Base-by-base conservation (phyloP, 768 basidiomycete genomes). In the Boletus barrowsii region DNA sequence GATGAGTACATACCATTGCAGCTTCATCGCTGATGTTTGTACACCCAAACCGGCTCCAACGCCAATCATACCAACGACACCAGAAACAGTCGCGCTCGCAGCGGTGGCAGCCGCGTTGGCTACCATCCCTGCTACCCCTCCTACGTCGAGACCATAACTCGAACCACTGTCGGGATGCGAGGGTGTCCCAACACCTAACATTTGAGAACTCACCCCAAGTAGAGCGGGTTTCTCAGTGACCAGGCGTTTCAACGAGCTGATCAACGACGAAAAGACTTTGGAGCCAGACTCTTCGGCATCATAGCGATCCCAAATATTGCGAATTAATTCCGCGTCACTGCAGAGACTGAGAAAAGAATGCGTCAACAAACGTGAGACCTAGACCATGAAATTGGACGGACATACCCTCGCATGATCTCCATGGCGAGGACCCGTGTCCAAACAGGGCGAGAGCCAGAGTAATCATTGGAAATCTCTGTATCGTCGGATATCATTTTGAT, bases 351-450 rank as follows among this genome's bases (percentile, higher is more conserved):
- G 35, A 40, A 30, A 30, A 15, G 13, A n/a, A 17, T 35, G 40
- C 4, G 59, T 67, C 22, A 61, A 42, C 35, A 1, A 3, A 24
- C 18, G 49, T 9, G 37, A 10, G 33, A 18, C 37, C 2, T 8
- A 33, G 3, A 53, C 30, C 14, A 33, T 7, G 5, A 26, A 47
- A 33, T 17, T 30, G 10, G 40, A 26, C 11, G 18, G 36, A 58
- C 71, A 36, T 62, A 89, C 86, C 93, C 95, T 68, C 94, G 77
- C 75, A 96, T 84, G 42, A 94, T 88, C 67, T 98, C 95, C 84
- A 96, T 86, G 2, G 92, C 86, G 10, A 98, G 77, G 0, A 96
- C 92, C 15, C 93, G 78, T 77, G 93, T 89, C 94, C 95, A 98
- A 30, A 77, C 69, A 1, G 93, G 90, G 29, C 84, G 79, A 49